Conservation (phyloP, 768 basidiomycete genomes). For the Sistotremastrum suecicum region DNA sequence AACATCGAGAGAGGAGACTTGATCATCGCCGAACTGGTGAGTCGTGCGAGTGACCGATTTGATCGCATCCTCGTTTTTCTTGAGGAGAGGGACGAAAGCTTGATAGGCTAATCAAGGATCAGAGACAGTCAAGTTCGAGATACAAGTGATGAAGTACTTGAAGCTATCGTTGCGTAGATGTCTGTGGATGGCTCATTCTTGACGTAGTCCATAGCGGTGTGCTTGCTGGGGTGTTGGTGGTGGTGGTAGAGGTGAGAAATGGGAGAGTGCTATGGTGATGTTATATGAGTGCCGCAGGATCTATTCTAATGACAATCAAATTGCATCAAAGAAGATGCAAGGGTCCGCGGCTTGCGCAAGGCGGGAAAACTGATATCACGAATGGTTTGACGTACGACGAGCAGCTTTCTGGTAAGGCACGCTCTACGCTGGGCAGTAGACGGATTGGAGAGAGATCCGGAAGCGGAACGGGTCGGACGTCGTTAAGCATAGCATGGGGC, state of each 20-base stretch:
- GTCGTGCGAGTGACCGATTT: constrained; percentile 33
- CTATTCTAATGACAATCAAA: too few relatives aligned
- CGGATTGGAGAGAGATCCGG: too few relatives aligned
- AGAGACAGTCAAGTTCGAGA: background rate
- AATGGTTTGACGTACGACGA: too few relatives aligned
- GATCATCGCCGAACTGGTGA: constrained; percentile 24
- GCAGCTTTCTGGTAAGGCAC: too few relatives aligned
- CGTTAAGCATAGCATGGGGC: too few relatives aligned
- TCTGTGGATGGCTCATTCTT: constrained; percentile 17
- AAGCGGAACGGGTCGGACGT: too few relatives aligned
- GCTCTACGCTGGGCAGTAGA: too few relatives aligned
- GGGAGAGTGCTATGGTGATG: too few relatives aligned
- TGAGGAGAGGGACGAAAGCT: constrained; percentile 36
- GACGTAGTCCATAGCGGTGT: constrained; percentile 22
- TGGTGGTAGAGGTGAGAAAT: background rate
- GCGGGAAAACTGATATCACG: too few relatives aligned
- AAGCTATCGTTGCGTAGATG: constrained; percentile 18
- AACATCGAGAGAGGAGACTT: background rate
- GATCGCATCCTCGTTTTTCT: constrained; percentile 33
- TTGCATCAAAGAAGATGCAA: too few relatives aligned
- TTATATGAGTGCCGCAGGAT: too few relatives aligned
- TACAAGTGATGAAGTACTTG: constrained; percentile 16
- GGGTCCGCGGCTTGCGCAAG: too few relatives aligned
- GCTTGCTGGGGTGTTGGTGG: background rate
- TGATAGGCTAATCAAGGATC: constrained; percentile 23